A percentile compares a stretch with the other conserved stretches of the same genome.
phyloP scores from a whole-genome alignment of 768 basidiomycete species.

The Phaffia australis region DNA sequence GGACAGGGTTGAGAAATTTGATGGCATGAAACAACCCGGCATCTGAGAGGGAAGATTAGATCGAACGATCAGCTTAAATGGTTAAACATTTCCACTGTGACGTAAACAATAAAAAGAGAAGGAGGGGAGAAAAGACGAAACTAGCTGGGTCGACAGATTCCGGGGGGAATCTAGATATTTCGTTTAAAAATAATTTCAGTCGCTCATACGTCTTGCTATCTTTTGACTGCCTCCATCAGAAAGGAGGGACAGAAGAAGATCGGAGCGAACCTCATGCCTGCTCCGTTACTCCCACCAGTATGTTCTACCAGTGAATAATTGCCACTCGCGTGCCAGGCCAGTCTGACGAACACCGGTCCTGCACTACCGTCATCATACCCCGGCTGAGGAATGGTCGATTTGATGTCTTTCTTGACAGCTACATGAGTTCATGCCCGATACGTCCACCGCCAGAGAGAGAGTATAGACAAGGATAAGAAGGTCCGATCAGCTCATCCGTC shows the following conservation, averaged over 20 bases:
- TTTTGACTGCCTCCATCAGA: slow-evolving; percentile 22
- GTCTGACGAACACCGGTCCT: slow-evolving; percentile 38
- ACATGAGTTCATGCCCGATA: slow-evolving; percentile 1
- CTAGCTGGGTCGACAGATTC: neutral
- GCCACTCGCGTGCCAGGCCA: slow-evolving; percentile 39
- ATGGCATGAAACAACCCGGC: slow-evolving; percentile 36
- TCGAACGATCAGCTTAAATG: neutral
- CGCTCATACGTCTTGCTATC: slow-evolving; percentile 13
- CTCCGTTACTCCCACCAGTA: slow-evolving; percentile 28
- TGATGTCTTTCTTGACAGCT: slow-evolving; percentile 32
- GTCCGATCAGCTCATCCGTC: neutral
- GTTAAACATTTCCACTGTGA: neutral
- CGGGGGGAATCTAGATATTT: neutral
- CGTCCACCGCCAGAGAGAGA: neutral
- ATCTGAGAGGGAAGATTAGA: neutral
- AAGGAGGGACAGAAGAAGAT: slow-evolving; percentile 28
- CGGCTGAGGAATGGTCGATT: slow-evolving; percentile 35
- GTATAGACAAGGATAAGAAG: no score
- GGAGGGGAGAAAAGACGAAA: neutral
- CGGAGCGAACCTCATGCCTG: slow-evolving; percentile 35
- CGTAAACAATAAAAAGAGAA: neutral
- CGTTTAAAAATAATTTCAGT: neutral
- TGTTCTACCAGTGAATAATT: slow-evolving; percentile 34
- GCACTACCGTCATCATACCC: slow-evolving; percentile 35
- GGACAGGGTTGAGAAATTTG: slow-evolving; percentile 37